Conservation (phyloP, 2,329 filamentous ascomycete species). For the Ustulina deusta region DNA sequence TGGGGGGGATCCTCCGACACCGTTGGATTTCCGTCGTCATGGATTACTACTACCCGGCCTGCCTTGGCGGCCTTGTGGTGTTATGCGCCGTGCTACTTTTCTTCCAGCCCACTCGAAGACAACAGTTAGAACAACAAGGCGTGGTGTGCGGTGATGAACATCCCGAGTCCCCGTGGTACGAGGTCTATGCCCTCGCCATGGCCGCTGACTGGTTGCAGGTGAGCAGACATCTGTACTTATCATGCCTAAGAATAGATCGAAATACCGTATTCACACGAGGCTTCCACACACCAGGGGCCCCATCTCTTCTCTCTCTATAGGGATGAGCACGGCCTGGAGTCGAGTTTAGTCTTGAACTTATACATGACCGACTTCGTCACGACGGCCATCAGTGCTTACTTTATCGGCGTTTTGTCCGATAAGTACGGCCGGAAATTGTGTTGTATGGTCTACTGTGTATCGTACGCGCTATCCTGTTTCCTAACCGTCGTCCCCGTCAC, state of each 20-base stretch:
- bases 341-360: slow-evolving; percentile 50
- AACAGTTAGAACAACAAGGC: slow-evolving; percentile 41
- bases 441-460: slow-evolving; percentile 66
- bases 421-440: slow-evolving; percentile 62
- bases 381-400: slow-evolving; percentile 59
- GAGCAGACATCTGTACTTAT: slow-evolving; percentile 15
- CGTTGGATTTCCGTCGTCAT: not conserved
- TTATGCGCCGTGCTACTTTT: slow-evolving; percentile 45
- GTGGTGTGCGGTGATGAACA: slow-evolving; percentile 47
- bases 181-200: slow-evolving; percentile 58
- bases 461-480: slow-evolving; percentile 55
- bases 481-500: slow-evolving; percentile 46
- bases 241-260: not conserved
- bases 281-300: slow-evolving; percentile 41
- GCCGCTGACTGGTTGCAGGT: slow-evolving; percentile 62
- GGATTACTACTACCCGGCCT: slow-evolving; percentile 37
- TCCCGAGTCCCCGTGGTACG: slow-evolving; percentile 57
- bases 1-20: not conserved
- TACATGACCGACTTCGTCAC: slow-evolving; percentile 63
- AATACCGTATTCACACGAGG: not conserved
- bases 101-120: slow-evolving; percentile 47
- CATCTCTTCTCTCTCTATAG: slow-evolving; percentile 48
- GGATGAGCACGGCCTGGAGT: slow-evolving; percentile 46
- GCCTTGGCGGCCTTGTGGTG: slow-evolving; percentile 43
- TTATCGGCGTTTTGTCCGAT: slow-evolving; percentile 56